These are phyloP conservation scores for Phytophthora tentaculata DNA, from an alignment of 352 stramenopile species.

Conservation along the genomic window DNA sequence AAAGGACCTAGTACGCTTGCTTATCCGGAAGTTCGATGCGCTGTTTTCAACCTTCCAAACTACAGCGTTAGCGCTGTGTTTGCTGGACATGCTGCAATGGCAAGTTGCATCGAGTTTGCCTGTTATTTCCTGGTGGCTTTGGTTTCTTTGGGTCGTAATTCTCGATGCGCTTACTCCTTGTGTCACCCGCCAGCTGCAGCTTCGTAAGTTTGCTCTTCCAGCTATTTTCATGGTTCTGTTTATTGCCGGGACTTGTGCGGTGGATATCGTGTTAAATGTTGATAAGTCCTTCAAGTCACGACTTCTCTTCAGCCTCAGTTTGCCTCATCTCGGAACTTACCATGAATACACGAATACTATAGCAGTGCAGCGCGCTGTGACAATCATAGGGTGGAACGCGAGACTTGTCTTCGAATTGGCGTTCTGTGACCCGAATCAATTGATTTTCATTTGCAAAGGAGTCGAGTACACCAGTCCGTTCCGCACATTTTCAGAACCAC, in stretches of 20 bases:
- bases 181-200: slow-evolving; percentile 7
- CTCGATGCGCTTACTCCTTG: slow-evolving; percentile 58
- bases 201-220: slow-evolving; percentile 15
- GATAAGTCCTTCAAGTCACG: slow-evolving; percentile 21
- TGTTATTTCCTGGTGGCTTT: slow-evolving; percentile 50
- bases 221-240: slow-evolving; percentile 17
- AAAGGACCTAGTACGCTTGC: slow-evolving; percentile 24
- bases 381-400: slow-evolving; percentile 31
- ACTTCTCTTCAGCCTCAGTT: slow-evolving; percentile 13
- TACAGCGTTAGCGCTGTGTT: slow-evolving; percentile 22
- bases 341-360: slow-evolving; percentile 12
- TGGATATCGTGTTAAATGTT: slow-evolving; percentile 12
- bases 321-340: slow-evolving; percentile 9
- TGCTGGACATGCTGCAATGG: slow-evolving; percentile 47
- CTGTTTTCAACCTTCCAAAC: slow-evolving; percentile 32
- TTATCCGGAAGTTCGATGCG: slow-evolving; percentile 35
- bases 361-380: slow-evolving; percentile 30
- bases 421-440: slow-evolving; percentile 14
- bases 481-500: slow-evolving; percentile 22
- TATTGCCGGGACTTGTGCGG: slow-evolving; percentile 6
- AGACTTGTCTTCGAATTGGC: slow-evolving; percentile 26
- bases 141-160: slow-evolving; percentile 54
- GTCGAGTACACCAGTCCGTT: slow-evolving; percentile 34
- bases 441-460: slow-evolving; percentile 30
- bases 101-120: slow-evolving; percentile 36